These are phyloP conservation scores for Leptosphaerulina australis DNA, from an alignment of 2,329 filamentous ascomycete species.

Conservation along the genomic window DNA sequence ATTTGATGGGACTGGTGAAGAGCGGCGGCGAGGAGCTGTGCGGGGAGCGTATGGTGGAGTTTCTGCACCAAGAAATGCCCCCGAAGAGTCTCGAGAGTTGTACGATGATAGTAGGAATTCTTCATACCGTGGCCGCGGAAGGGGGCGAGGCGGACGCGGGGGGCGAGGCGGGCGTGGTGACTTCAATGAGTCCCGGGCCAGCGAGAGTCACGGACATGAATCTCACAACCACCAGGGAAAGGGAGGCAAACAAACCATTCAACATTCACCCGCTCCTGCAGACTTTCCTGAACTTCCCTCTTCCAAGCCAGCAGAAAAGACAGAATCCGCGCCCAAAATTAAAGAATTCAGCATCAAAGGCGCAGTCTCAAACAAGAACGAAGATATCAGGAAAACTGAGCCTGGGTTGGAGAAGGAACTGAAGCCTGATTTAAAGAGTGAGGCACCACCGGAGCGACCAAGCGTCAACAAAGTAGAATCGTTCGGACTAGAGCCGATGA, in stretches of 20 bases:
- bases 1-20: conserved; percentile 52
- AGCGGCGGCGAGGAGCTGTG: conserved; percentile 52
- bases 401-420: conserved; percentile 9
- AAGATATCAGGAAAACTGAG: conserved; percentile 28
- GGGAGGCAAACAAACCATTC: conserved; percentile 22
- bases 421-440: conserved; percentile 13
- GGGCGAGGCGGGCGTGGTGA: conserved; percentile 25
- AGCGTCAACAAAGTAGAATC: conserved; percentile 40
- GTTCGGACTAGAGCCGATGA: conserved; percentile 41
- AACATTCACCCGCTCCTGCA: conserved; percentile 45
- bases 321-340: conserved; percentile 27
- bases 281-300: conserved; percentile 56
- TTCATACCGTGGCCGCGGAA: conserved; percentile 34
- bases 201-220: not conserved
- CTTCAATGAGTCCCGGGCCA: not conserved
- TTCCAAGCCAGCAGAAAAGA: conserved; percentile 11
- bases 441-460: conserved; percentile 26
- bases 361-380: conserved; percentile 22
- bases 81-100: conserved; percentile 16
- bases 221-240: conserved; percentile 17
- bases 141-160: conserved; percentile 44
- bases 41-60: conserved; percentile 61
- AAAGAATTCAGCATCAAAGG: conserved; percentile 41
- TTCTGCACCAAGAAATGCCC: conserved; percentile 40
- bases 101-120: conserved; percentile 16